phyloP scores from a whole-genome alignment of 148 eudicot genomes.

The Polygonum aviculare region DNA sequence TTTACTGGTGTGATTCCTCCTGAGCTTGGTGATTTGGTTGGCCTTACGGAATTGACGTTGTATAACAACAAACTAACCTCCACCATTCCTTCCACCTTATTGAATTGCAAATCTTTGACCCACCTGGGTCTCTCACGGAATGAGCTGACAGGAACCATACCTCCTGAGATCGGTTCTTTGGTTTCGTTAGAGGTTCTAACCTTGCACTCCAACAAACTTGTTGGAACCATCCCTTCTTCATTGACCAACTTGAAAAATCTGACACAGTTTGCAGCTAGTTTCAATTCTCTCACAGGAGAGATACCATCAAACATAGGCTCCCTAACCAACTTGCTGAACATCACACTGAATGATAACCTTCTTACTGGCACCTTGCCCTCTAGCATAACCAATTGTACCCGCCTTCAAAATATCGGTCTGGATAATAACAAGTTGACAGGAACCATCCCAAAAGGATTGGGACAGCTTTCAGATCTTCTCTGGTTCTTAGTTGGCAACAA shows the following conservation, averaged over 20 bases:
- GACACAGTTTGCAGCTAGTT: constrained; percentile 46
- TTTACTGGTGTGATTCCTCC: constrained; percentile 55
- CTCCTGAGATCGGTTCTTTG: constrained; percentile 40
- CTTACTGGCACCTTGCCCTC: constrained; percentile 63
- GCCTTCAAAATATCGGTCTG: constrained; percentile 33
- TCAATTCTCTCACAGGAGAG: constrained; percentile 57
- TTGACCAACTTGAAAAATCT: constrained; percentile 49
- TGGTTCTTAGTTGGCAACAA: constrained; percentile 41
- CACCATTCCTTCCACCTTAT: constrained; percentile 43
- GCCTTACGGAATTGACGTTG: constrained; percentile 37
- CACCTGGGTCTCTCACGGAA: constrained; percentile 55
- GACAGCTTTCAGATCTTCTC: constrained; percentile 44
- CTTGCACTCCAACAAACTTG: constrained; percentile 54
- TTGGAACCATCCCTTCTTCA: constrained; percentile 55
- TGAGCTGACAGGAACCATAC: constrained; percentile 46
- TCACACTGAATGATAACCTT: constrained; percentile 30
- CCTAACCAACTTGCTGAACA: constrained; percentile 48
- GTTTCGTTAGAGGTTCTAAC: constrained; percentile 45
- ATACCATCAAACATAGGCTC: constrained; percentile 65
- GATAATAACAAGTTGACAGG: constrained; percentile 43
- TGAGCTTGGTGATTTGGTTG: constrained; percentile 51
- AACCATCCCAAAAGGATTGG: constrained; percentile 52
- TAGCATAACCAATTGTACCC: constrained; percentile 57
- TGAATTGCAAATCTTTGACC: constrained; percentile 42
- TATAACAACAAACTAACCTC: constrained; percentile 49